phyloP scores from a whole-genome alignment of 2,329 filamentous ascomycete species.

The Colletotrichum phormii region DNA sequence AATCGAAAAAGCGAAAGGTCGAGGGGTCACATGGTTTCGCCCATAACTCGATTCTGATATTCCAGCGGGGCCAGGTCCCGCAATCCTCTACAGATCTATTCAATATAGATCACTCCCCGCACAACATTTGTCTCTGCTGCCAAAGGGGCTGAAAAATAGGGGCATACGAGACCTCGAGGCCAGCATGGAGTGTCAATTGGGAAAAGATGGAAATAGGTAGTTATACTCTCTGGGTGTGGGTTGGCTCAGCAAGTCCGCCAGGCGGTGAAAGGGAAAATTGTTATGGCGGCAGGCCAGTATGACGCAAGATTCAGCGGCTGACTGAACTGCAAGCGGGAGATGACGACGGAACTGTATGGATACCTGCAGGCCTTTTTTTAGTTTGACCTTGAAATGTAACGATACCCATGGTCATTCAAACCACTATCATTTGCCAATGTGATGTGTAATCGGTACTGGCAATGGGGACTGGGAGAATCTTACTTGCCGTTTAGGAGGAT shows the following conservation, averaged over 20 bases:
- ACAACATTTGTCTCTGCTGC: neutral
- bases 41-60: slow-evolving; percentile 2
- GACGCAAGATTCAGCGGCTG: slow-evolving; percentile 24
- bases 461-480: neutral
- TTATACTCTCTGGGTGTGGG: slow-evolving; percentile 22
- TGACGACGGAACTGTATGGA: slow-evolving; percentile 17
- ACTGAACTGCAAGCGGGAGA: slow-evolving; percentile 17
- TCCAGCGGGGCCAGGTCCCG: slow-evolving; percentile 5
- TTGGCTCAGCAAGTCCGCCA: slow-evolving; percentile 22
- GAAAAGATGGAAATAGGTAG: neutral
- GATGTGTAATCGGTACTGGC: neutral
- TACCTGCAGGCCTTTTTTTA: slow-evolving; percentile 20
- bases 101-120: neutral
- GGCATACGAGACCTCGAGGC: neutral
- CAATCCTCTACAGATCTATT: neutral
- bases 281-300: slow-evolving; percentile 17
- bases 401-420: slow-evolving; percentile 37
- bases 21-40: slow-evolving; percentile 14
- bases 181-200: slow-evolving; percentile 1
- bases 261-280: slow-evolving; percentile 22
- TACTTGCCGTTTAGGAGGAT: too few species aligned
- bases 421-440: neutral
- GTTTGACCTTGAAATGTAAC: slow-evolving; percentile 38
- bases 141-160: neutral
- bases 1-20: slow-evolving; percentile 31